phyloP scores from a whole-genome alignment of 805 yeast species.

The Zygotorulaspora florentina region DNA sequence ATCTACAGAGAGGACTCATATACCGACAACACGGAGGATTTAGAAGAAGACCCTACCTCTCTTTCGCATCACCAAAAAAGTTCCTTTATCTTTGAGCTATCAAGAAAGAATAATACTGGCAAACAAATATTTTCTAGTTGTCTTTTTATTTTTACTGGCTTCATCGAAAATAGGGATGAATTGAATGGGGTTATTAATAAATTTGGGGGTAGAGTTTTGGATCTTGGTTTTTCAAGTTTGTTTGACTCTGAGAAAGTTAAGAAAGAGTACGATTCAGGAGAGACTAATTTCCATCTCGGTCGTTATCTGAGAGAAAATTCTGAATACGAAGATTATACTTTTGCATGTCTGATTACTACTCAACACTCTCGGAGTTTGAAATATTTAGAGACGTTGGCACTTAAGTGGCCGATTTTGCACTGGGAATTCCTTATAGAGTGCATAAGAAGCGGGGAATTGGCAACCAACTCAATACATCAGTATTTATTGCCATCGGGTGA shows the following conservation, averaged over 20 bases:
- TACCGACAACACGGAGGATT: slow-evolving; percentile 4
- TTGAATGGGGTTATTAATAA: slow-evolving; percentile 36
- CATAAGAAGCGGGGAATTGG: slow-evolving; percentile 22
- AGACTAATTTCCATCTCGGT: slow-evolving; percentile 4
- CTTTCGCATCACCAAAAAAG: background rate
- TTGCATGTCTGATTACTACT: slow-evolving; percentile 64
- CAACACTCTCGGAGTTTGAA: slow-evolving; percentile 63
- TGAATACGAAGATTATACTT: slow-evolving; percentile 34
- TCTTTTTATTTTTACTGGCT: slow-evolving; percentile 39
- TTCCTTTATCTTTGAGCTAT: background rate
- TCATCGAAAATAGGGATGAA: slow-evolving; percentile 31
- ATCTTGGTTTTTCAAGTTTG: slow-evolving; percentile 35
- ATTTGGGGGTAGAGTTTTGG: slow-evolving; percentile 43
- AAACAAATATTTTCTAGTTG: slow-evolving; percentile 34
- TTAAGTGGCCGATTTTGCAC: slow-evolving; percentile 84
- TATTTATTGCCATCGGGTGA: slow-evolving; percentile 73
- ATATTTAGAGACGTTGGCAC: slow-evolving; percentile 68
- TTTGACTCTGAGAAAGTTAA: slow-evolving; percentile 14
- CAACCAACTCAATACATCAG: slow-evolving; percentile 39
- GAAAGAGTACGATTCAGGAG: slow-evolving; percentile 1
- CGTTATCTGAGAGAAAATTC: slow-evolving; percentile 13
- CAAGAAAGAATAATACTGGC: background rate
- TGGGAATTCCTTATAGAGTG: slow-evolving; percentile 53
- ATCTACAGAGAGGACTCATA: slow-evolving; percentile 13
- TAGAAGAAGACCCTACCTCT: background rate